phyloP scores from a whole-genome alignment of 768 basidiomycete genomes.

The Sarcomyxa edulis region DNA sequence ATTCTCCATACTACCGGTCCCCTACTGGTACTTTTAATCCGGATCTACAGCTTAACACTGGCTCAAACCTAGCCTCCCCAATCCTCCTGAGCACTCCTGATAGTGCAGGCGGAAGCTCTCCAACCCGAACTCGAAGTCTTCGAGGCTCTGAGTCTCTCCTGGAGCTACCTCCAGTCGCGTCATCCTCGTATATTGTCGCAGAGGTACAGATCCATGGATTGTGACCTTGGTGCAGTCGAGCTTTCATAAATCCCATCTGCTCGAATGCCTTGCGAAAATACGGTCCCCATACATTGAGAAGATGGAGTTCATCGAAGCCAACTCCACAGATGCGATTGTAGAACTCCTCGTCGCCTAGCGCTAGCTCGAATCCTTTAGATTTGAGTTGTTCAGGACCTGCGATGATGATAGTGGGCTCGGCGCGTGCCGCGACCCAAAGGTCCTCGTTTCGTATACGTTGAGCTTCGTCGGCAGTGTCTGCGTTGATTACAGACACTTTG shows the following conservation, averaged over 20 bases:
- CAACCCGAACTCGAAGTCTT: too few relatives aligned
- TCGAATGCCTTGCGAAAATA: slow-evolving; percentile 16
- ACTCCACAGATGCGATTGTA: slow-evolving; percentile 14
- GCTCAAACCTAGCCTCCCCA: too few relatives aligned
- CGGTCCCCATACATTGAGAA: slow-evolving; percentile 18
- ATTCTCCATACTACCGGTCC: too few relatives aligned
- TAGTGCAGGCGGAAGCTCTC: too few relatives aligned
- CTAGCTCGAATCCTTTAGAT: slow-evolving; percentile 11
- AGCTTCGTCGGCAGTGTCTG: slow-evolving; percentile 9
- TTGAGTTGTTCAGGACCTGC: slow-evolving; percentile 18
- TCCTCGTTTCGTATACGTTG: slow-evolving; percentile 2
- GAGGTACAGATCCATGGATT: slow-evolving; percentile 14
- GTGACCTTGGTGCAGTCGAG: slow-evolving; percentile 9
- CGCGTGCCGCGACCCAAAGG: slow-evolving; percentile 12
- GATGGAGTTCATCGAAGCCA: slow-evolving; percentile 22
- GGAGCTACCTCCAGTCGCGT: too few relatives aligned
- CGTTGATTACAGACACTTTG: slow-evolving; percentile 13
- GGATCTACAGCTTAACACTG: too few relatives aligned
- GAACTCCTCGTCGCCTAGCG: slow-evolving; percentile 14
- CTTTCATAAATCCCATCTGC: slow-evolving; percentile 16
- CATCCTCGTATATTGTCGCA: slow-evolving; percentile 15
- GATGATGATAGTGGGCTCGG: slow-evolving; percentile 13
- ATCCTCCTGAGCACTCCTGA: too few relatives aligned
- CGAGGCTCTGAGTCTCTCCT: too few relatives aligned
- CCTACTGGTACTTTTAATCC: too few relatives aligned